phyloP scores from a whole-genome alignment of 169 alveolate species.

The Plasmodium ovale region DNA sequence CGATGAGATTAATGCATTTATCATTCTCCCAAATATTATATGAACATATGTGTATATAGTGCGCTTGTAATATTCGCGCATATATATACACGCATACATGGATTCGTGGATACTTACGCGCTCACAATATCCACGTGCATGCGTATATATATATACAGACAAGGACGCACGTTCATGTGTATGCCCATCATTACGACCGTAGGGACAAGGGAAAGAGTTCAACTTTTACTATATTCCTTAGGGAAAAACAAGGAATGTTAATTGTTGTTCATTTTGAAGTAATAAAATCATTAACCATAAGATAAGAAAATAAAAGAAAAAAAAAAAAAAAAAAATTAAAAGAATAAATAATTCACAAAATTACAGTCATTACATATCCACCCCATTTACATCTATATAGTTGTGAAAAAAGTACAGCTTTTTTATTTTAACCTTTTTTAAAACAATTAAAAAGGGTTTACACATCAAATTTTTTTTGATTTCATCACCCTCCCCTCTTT shows the following conservation, averaged over 20 bases:
- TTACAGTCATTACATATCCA: background rate
- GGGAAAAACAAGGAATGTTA: slow-evolving; percentile 14
- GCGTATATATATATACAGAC: no score
- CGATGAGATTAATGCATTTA: no score
- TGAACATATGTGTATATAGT: no score
- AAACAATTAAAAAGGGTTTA: background rate
- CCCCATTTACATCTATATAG: background rate
- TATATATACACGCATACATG: no score
- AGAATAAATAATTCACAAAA: background rate
- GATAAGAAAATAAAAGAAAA: slow-evolving; percentile 15
- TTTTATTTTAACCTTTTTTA: background rate
- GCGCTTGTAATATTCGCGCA: no score
- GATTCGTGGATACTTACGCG: no score
- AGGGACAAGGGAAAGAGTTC: background rate
- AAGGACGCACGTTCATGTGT: background rate
- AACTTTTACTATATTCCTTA: background rate
- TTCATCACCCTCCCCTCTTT: no score
- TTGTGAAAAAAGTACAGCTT: background rate
- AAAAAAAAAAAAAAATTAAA: background rate
- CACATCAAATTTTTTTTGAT: no score
- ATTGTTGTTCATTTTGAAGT: background rate
- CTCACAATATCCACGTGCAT: no score
- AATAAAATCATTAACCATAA: slow-evolving; percentile 1
- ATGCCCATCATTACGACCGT: no score
- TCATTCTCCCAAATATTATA: no score